These are phyloP conservation scores for Podaxis sp. DNA, from an alignment of 768 basidiomycete species.

Conservation along the genomic window DNA sequence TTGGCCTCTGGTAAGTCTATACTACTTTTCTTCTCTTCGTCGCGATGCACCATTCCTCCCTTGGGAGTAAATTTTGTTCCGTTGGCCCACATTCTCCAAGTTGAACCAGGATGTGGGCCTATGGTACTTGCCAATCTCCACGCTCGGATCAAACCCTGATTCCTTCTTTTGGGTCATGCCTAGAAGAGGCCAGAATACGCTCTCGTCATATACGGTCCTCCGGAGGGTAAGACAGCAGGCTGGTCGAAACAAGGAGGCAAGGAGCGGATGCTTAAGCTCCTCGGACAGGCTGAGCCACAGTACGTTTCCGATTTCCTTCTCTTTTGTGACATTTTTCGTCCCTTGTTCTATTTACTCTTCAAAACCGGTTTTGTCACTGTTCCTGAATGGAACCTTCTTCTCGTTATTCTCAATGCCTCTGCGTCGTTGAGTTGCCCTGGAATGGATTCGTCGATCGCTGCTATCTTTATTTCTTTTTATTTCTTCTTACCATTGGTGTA, in stretches of 20 bases:
- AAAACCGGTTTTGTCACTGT: neutral
- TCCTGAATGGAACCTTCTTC: neutral
- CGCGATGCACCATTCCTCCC: conserved; percentile 32
- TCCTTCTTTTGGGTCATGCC: conserved; percentile 27
- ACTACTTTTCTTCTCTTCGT: neutral
- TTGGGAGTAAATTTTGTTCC: conserved; percentile 31
- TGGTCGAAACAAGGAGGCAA: conserved; percentile 1
- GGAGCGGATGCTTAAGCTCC: neutral
- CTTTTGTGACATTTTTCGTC: neutral
- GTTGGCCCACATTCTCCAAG: conserved; percentile 28
- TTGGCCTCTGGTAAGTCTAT: conserved; percentile 32
- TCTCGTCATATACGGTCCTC: conserved; percentile 6
- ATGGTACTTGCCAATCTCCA: conserved; percentile 29
- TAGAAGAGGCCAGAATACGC: conserved; percentile 34
- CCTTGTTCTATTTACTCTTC: neutral
- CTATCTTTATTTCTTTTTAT: too few relatives aligned
- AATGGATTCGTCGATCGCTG: too few relatives aligned
- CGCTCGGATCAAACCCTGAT: conserved; percentile 31
- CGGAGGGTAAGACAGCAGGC: neutral
- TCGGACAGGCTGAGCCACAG: conserved; percentile 10
- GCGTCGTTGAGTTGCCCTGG: too few relatives aligned
- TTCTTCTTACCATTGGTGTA: too few relatives aligned
- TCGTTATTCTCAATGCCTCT: neutral
- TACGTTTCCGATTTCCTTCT: conserved; percentile 3
- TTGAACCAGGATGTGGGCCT: conserved; percentile 31